Percentiles rank a stretch among this genome's conserved stretches.
phyloP scores from a whole-genome alignment of 2,329 filamentous ascomycete species.

The Colletotrichum shisoi region DNA sequence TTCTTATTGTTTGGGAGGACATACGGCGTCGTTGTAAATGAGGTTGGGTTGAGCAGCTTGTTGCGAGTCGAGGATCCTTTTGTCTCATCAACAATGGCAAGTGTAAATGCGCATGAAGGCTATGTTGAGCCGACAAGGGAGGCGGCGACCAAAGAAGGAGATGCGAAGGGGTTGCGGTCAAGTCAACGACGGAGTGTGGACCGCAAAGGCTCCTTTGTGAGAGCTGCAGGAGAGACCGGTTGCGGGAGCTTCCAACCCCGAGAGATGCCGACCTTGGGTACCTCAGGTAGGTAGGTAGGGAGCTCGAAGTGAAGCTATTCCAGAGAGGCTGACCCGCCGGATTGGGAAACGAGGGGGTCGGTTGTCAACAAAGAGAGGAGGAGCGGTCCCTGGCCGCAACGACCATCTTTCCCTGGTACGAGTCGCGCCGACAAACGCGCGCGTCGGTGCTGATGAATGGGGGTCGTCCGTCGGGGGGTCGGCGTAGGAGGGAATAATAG shows the following conservation, averaged over 20 bases:
- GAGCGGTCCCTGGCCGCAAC: slow-evolving; percentile 36
- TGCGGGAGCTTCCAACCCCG: background rate
- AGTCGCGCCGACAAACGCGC: slow-evolving; percentile 35
- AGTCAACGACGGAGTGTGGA: background rate
- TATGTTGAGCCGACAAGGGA: slow-evolving; percentile 33
- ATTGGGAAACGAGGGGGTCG: slow-evolving; percentile 36
- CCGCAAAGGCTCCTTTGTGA: slow-evolving; percentile 21
- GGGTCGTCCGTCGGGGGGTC: background rate
- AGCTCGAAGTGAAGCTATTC: slow-evolving; percentile 36
- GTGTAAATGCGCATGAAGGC: slow-evolving; percentile 28
- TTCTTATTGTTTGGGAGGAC: slow-evolving; percentile 34
- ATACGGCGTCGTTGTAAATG: slow-evolving; percentile 12
- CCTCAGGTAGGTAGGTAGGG: background rate
- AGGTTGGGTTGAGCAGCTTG: slow-evolving; percentile 7
- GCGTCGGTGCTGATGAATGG: slow-evolving; percentile 21
- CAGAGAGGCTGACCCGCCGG: slow-evolving; percentile 35
- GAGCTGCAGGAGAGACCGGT: slow-evolving; percentile 14
- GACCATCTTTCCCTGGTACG: slow-evolving; percentile 34
- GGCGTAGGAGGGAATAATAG: background rate
- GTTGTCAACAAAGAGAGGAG: slow-evolving; percentile 37
- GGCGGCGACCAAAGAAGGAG: slow-evolving; percentile 13
- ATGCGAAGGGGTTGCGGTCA: slow-evolving; percentile 11
- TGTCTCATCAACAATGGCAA: slow-evolving; percentile 35
- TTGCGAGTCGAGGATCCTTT: slow-evolving; percentile 11
- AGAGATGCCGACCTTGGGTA: background rate